A percentile compares a stretch with the other conserved stretches of the same genome.
Evolutionary conservation across 305 asterid species (phyloP).

Genomic region (Ilex paraguariensis): DNA sequence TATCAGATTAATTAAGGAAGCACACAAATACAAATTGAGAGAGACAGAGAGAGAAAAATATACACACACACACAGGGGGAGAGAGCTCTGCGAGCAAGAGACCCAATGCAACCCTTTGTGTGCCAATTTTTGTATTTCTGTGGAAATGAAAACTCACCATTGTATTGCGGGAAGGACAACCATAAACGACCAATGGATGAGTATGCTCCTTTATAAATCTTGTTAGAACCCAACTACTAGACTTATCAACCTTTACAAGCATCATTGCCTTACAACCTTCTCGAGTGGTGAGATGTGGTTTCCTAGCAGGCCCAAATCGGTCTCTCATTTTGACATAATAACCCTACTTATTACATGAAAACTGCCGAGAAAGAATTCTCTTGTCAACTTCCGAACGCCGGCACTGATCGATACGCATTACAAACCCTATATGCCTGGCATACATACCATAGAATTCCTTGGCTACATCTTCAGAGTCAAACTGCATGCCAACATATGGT

Average conservation of each 20-base stretch:
- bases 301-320: conserved; percentile 18
- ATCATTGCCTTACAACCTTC: conserved; percentile 39
- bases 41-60: not conserved
- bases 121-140: not conserved
- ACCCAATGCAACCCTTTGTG: no score
- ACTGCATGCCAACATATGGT: conserved; percentile 27
- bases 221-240: conserved; percentile 29
- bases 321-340: conserved; percentile 24
- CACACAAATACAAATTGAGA: not conserved
- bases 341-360: conserved; percentile 36
- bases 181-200: conserved; percentile 25
- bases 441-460: conserved; percentile 27
- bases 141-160: conserved; percentile 16
- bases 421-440: conserved; percentile 28
- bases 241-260: conserved; percentile 28
- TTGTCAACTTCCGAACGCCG: conserved; percentile 33
- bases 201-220: conserved; percentile 33
- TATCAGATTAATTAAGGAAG: not conserved
- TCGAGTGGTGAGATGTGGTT: conserved; percentile 22
- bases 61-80: not conserved
- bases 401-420: conserved; percentile 32
- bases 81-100: not conserved
- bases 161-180: conserved; percentile 13
- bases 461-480: conserved; percentile 23
- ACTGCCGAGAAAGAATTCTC: conserved; percentile 34